Conservation (phyloP, 1,139 yeast species). For the Suhomyces bolitotheri region DNA sequence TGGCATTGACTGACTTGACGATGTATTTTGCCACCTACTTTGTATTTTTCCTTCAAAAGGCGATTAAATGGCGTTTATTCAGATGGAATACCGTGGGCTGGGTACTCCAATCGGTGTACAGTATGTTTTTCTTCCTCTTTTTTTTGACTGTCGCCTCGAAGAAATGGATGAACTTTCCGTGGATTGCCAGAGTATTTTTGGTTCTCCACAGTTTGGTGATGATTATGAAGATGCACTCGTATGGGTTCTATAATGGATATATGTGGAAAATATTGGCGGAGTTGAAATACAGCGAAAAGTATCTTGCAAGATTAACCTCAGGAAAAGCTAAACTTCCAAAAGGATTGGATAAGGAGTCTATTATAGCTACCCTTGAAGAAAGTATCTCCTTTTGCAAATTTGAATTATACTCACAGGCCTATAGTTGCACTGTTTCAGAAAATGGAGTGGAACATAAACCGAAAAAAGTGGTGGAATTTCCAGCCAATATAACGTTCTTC, state of each 20-base stretch:
- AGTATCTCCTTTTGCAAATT: slow-evolving; percentile 63
- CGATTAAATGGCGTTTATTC: slow-evolving; percentile 43
- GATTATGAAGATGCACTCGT: slow-evolving; percentile 92
- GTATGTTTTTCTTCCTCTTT: slow-evolving; percentile 49
- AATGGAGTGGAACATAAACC: slow-evolving; percentile 17
- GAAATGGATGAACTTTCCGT: slow-evolving; percentile 53
- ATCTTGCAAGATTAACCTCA: slow-evolving; percentile 24
- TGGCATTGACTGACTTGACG: slow-evolving; percentile 65
- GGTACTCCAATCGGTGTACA: slow-evolving; percentile 58
- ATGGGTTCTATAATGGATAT: slow-evolving; percentile 85
- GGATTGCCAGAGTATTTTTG: slow-evolving; percentile 87
- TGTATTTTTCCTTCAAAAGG: slow-evolving; percentile 54
- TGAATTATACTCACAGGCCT: slow-evolving; percentile 56
- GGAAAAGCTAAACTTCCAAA: slow-evolving; percentile 13
- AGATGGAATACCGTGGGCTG: slow-evolving; percentile 66
- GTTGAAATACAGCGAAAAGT: slow-evolving; percentile 46
- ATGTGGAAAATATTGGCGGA: slow-evolving; percentile 69
- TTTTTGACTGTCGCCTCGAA: slow-evolving; percentile 55
- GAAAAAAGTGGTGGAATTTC: slow-evolving; percentile 49
- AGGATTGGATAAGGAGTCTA: slow-evolving; percentile 27
- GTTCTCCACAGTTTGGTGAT: slow-evolving; percentile 81
- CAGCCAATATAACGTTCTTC: slow-evolving; percentile 61
- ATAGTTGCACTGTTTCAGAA: slow-evolving; percentile 21
- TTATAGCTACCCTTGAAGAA: slow-evolving; percentile 34
- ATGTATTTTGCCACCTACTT: slow-evolving; percentile 70